phyloP scores from a whole-genome alignment of 2,329 filamentous ascomycete genomes.

The Lomentospora prolificans region DNA sequence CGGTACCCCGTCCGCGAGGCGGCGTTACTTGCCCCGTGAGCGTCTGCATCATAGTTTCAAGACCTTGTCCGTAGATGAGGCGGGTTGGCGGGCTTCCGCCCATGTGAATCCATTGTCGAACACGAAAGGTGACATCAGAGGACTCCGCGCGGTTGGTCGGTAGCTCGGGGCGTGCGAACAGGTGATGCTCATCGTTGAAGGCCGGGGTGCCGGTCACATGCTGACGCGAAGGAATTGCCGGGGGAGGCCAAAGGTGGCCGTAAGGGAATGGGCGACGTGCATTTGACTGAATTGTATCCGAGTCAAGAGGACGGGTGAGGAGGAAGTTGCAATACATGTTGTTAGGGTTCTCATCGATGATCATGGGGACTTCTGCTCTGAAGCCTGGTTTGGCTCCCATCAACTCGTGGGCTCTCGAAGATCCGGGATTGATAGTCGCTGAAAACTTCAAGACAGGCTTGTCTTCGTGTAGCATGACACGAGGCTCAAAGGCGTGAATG shows the following conservation, averaged over 20 bases:
- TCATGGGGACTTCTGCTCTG: constrained; percentile 43
- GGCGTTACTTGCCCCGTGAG: not conserved
- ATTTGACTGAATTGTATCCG: constrained; percentile 24
- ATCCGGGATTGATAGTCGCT: constrained; percentile 9
- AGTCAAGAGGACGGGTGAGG: constrained; percentile 43
- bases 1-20: not conserved
- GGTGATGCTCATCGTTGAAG: constrained; percentile 15
- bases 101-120: constrained; percentile 70
- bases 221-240: constrained; percentile 52
- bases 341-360: constrained; percentile 31
- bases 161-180: constrained; percentile 19
- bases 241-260: constrained; percentile 65
- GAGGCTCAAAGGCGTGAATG: constrained; percentile 64
- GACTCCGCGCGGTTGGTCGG: constrained; percentile 48
- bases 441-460: constrained; percentile 57
- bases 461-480: constrained; percentile 62
- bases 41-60: constrained; percentile 11
- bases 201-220: constrained; percentile 32
- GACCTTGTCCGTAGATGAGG: constrained; percentile 19
- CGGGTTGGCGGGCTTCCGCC: constrained; percentile 20
- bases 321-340: constrained; percentile 58
- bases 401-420: not conserved
- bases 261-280: constrained; percentile 29
- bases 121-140: constrained; percentile 60
- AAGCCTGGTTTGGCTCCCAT: constrained; percentile 19